phyloP scores from a whole-genome alignment of 1,284 basidiomycete species.

The Rhizoctonia solani region DNA sequence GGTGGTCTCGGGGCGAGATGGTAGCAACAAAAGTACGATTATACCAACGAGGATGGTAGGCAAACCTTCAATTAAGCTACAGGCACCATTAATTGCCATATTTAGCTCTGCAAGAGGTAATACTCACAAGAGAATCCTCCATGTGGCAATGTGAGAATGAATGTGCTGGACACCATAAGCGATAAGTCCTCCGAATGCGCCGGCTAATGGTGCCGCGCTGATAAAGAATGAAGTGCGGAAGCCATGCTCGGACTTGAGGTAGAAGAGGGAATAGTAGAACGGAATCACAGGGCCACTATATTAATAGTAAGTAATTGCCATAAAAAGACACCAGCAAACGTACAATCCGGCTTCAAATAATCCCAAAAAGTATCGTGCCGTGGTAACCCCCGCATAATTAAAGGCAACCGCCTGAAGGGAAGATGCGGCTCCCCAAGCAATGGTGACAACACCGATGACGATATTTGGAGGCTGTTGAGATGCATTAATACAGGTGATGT shows the following conservation, averaged over 20 bases:
- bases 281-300: constrained; percentile 36
- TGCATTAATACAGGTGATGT: background rate
- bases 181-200: constrained; percentile 38
- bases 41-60: constrained; percentile 35
- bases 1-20: constrained; percentile 35
- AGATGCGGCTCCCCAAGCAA: constrained; percentile 36
- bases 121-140: constrained; percentile 35
- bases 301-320: background rate
- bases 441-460: constrained; percentile 33
- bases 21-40: constrained; percentile 31
- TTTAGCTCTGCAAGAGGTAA: background rate
- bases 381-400: constrained; percentile 35
- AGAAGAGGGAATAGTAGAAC: constrained; percentile 37
- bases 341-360: constrained; percentile 30
- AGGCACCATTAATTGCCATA: background rate
- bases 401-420: constrained; percentile 36
- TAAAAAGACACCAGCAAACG: background rate
- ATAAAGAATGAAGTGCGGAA: constrained; percentile 36
- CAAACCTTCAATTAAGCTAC: constrained; percentile 35
- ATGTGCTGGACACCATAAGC: constrained; percentile 39
- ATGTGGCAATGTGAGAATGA: constrained; percentile 32
- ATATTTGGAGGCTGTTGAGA: constrained; percentile 27
- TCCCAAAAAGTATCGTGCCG: constrained; percentile 29
- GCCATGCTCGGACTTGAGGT: constrained; percentile 37
- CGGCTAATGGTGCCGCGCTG: constrained; percentile 36